Conservation (phyloP, 306 rosid genomes). For the Astragalus membranaceus region DNA sequence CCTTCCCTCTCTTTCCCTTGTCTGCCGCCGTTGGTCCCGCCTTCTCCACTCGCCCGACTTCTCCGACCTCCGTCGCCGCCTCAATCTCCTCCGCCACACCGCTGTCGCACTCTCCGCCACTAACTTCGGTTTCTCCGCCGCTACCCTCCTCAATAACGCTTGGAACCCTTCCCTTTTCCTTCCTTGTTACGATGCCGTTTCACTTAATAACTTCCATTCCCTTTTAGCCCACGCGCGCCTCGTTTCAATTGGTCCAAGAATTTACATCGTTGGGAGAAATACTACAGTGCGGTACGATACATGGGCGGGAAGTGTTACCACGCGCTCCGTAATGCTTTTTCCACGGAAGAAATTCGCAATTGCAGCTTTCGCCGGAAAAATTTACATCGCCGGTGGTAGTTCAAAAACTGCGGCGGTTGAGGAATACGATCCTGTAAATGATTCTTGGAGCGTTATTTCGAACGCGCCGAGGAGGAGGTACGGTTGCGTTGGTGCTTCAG, state of each 20-base stretch:
- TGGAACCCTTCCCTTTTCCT: slow-evolving; percentile 44
- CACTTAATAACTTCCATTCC: slow-evolving; percentile 22
- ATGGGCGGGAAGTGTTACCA: slow-evolving; percentile 43
- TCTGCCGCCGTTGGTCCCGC: slow-evolving; percentile 54
- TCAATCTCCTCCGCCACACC: slow-evolving; percentile 32
- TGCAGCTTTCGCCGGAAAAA: slow-evolving; percentile 34
- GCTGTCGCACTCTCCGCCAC: slow-evolving; percentile 43
- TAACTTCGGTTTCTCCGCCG: slow-evolving; percentile 36
- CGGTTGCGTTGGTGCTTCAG: slow-evolving; percentile 66
- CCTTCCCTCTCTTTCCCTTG: slow-evolving; percentile 43
- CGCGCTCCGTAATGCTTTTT: slow-evolving; percentile 36
- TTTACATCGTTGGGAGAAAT: slow-evolving; percentile 48
- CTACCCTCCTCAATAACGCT: slow-evolving; percentile 23
- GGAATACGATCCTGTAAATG: slow-evolving; percentile 40
- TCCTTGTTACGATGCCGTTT: slow-evolving; percentile 24
- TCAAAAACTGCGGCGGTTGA: slow-evolving; percentile 37
- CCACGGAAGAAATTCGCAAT: slow-evolving; percentile 61
- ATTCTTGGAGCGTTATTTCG: slow-evolving; percentile 41
- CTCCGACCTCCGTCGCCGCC: slow-evolving; percentile 50
- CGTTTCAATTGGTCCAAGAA: slow-evolving; percentile 39
- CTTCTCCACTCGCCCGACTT: slow-evolving; percentile 49
- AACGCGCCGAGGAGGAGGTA: slow-evolving; percentile 49
- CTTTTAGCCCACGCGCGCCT: slow-evolving; percentile 51
- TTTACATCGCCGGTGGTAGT: slow-evolving; percentile 64
- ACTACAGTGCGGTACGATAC: slow-evolving; percentile 50